phyloP scores from a whole-genome alignment of 2,329 filamentous ascomycete species.

The Beauveria asiatica region DNA sequence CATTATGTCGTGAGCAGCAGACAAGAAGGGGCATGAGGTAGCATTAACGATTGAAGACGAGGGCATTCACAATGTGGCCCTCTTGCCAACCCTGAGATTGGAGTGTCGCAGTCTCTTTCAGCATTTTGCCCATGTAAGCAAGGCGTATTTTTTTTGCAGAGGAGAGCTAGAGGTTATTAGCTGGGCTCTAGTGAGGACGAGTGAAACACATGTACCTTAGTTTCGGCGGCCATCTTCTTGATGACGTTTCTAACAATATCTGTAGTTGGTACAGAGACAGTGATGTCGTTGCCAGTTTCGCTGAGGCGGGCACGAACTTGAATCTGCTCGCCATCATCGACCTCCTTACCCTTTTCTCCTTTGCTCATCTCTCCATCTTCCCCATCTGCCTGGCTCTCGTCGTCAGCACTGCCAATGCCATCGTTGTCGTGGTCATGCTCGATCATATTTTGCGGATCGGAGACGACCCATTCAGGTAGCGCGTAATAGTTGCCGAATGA shows the following conservation, averaged over 20 bases:
- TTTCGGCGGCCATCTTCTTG: slow-evolving; percentile 53
- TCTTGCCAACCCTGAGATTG: slow-evolving; percentile 65
- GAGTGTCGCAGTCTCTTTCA: slow-evolving; percentile 60
- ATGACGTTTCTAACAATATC: slow-evolving; percentile 59
- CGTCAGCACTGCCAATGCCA: slow-evolving; percentile 22
- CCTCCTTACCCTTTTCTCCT: slow-evolving; percentile 53
- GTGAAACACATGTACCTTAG: slow-evolving; percentile 42
- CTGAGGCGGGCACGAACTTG: slow-evolving; percentile 56
- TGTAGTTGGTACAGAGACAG: slow-evolving; percentile 45
- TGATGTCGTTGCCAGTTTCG: slow-evolving; percentile 56
- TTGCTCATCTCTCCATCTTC: slow-evolving; percentile 32
- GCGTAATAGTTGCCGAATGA: slow-evolving; percentile 60
- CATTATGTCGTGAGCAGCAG: background rate
- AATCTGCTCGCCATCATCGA: slow-evolving; percentile 45
- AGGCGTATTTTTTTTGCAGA: slow-evolving; percentile 55
- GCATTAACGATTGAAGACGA: slow-evolving; percentile 49
- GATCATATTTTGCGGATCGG: slow-evolving; percentile 51
- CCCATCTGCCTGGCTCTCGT: slow-evolving; percentile 24
- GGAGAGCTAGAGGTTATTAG: slow-evolving; percentile 39
- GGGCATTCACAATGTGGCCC: slow-evolving; percentile 67
- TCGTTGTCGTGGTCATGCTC: slow-evolving; percentile 33
- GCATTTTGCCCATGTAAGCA: slow-evolving; percentile 71
- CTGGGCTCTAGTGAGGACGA: background rate
- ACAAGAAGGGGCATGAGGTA: background rate
- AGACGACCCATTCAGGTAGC: slow-evolving; percentile 59